These are phyloP conservation scores for Cinnamomum chago DNA, from an alignment of 164 flowering plant species.

Conservation along the genomic window DNA sequence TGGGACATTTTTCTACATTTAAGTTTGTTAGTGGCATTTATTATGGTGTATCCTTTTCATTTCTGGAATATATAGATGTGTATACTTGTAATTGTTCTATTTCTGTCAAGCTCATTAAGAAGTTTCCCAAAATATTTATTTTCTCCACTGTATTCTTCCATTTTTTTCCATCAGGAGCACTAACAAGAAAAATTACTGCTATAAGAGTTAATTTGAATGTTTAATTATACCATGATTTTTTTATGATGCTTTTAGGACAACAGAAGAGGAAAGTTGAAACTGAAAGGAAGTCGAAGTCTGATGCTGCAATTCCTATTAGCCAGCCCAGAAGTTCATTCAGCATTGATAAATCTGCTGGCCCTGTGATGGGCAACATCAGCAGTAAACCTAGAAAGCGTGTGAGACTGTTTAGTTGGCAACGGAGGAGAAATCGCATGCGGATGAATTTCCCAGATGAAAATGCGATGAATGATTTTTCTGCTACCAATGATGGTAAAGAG, in stretches of 20 bases:
- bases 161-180: not conserved
- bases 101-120: not conserved
- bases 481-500: conserved; percentile 4
- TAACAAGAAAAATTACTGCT: not conserved
- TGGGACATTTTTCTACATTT: not conserved
- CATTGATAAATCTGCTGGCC: conserved; percentile 9
- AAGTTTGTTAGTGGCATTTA: not conserved
- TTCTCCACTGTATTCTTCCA: not conserved
- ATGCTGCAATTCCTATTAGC: conserved; percentile 12
- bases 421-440: conserved; percentile 8
- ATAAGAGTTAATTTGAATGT: not conserved
- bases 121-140: not conserved
- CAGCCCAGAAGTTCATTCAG: conserved; percentile 4
- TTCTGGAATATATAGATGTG: not conserved
- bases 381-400: conserved; percentile 10
- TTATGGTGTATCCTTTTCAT: not conserved
- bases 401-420: conserved; percentile 9
- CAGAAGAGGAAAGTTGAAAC: conserved; percentile 33
- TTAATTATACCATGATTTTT: conserved; percentile 3
- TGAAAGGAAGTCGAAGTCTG: conserved; percentile 11
- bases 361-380: conserved; percentile 9
- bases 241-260: conserved; percentile 22
- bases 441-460: conserved; percentile 9
- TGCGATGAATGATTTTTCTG: conserved; percentile 6
- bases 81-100: not conserved